Base-by-base conservation (phyloP, 805 yeast species). In the Barnettozyma sucrosica region DNA sequence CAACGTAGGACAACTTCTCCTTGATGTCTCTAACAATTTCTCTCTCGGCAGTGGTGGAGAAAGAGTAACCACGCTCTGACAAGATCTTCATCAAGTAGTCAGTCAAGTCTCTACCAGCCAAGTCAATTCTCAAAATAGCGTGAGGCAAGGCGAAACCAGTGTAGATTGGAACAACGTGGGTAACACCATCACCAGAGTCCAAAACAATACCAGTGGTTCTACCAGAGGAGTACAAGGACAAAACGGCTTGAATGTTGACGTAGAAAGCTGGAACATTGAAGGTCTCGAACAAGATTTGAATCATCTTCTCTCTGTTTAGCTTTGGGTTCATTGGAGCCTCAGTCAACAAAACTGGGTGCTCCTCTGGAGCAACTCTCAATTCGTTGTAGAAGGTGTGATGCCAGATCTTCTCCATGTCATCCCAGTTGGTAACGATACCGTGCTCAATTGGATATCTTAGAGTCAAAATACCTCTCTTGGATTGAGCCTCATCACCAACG, bases 241-340 rank as follows among this genome's bases (percentile, higher is more conserved):
- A 82, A 53, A 92, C 97, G 65, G 99, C 98, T 79, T 92, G 99
- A 70, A 93, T 92, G 64, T 95, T 84, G 62, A 93, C 97, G 85
- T 93, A 93, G 80, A 93, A 90, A 53, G 99, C 99, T 67, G 99
- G 99, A 59, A 90, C 97, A 75, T 92, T 92, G 83, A 93, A 93
- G 60, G 98, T 93, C 82, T 93, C 99, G 70, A 93, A 93, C 82
- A 93, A 80, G 69, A 93, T 92, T 79, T 93, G 98, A 60, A 98
- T 92, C 98, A 93, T 93, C 85, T 93, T 93, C 81, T 93, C 98
- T 82, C 98, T 89, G 90, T 93, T 93, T 61, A 93, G 83, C 77
- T 92, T 93, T 70, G 99, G 99, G 80, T 93, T 93, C 89, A 89
- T 87, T 75, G 99, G 99, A 59, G 99, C 99, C 83, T 93, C 99